Conservation (phyloP, 768 basidiomycete genomes). For the Mycena crocata region DNA sequence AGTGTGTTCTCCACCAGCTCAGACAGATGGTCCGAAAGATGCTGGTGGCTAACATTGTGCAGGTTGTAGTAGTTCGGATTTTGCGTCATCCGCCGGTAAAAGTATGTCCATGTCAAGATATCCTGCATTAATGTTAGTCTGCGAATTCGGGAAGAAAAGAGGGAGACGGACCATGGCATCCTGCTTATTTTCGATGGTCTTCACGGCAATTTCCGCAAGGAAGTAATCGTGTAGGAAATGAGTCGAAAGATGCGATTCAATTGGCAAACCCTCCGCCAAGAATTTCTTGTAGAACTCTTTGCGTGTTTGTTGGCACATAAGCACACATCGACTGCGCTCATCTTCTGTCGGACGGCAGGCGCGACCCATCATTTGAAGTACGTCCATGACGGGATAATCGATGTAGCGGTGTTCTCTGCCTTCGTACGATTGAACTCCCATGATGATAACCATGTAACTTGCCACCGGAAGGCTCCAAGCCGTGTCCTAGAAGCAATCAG, state of each 20-base stretch:
- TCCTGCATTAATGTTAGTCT: slow-evolving; percentile 60
- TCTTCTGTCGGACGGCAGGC: slow-evolving; percentile 94
- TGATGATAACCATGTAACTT: slow-evolving; percentile 98
- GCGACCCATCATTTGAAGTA: slow-evolving; percentile 99
- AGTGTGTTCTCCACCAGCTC: slow-evolving; percentile 96
- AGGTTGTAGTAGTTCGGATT: slow-evolving; percentile 97
- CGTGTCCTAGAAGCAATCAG: slow-evolving; percentile 72
- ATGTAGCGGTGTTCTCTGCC: slow-evolving; percentile 98
- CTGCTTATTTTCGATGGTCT: slow-evolving; percentile 99
- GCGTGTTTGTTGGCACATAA: slow-evolving; percentile 97
- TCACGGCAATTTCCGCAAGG: slow-evolving; percentile 97
- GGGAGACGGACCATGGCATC: slow-evolving; percentile 83
- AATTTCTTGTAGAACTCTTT: slow-evolving; percentile 99
- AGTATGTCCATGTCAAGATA: slow-evolving; percentile 98
- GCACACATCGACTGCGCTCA: slow-evolving; percentile 89
- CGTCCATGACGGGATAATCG: slow-evolving; percentile 98
- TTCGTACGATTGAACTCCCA: slow-evolving; percentile 98
- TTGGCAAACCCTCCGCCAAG: slow-evolving; percentile 95
- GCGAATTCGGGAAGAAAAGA: neutral
- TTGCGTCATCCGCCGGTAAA: slow-evolving; percentile 97
- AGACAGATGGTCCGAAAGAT: slow-evolving; percentile 94
- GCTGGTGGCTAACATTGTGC: slow-evolving; percentile 95
- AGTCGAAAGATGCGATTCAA: slow-evolving; percentile 94
- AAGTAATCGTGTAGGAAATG: slow-evolving; percentile 96
- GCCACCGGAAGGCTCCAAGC: slow-evolving; percentile 96